phyloP scores from a whole-genome alignment of 2,329 filamentous ascomycete species.

The Oidium heveae region DNA sequence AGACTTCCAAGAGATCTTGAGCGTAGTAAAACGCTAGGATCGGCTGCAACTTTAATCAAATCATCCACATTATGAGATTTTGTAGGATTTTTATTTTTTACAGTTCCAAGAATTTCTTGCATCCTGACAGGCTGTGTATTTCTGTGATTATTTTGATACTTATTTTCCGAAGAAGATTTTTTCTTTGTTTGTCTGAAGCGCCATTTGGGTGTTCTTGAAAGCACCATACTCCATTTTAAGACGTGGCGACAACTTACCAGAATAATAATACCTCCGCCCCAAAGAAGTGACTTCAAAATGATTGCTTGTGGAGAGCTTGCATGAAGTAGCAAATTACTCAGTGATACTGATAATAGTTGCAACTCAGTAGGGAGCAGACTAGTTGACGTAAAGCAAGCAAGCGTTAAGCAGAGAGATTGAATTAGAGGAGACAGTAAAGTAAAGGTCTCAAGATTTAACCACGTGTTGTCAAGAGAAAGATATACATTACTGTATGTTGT shows the following conservation, averaged over 20 bases:
- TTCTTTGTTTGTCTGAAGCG: constrained; percentile 35
- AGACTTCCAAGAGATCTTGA: too few species aligned
- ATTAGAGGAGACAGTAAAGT: constrained; percentile 60
- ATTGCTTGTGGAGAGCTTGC: constrained; percentile 58
- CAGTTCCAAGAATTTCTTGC: too few species aligned
- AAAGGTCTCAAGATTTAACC: constrained; percentile 13
- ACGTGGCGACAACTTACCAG: constrained; percentile 49
- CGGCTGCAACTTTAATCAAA: too few species aligned
- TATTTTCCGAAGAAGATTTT: background rate
- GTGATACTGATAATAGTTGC: constrained; percentile 56
- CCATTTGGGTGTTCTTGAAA: constrained; percentile 80
- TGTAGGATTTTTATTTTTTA: too few species aligned
- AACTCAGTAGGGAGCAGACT: constrained; percentile 72
- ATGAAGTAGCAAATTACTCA: constrained; percentile 62
- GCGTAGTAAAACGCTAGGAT: too few species aligned
- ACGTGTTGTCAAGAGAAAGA: background rate
- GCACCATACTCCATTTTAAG: constrained; percentile 57
- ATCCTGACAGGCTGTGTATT: background rate
- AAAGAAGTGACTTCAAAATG: constrained; percentile 66
- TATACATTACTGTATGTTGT: background rate
- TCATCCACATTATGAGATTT: too few species aligned
- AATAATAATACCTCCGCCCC: constrained; percentile 55
- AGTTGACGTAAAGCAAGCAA: constrained; percentile 66
- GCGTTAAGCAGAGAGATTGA: constrained; percentile 43
- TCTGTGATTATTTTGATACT: background rate